These are phyloP conservation scores for Penicillium corylophilum DNA, from an alignment of 2,329 filamentous ascomycete species.

Conservation along the genomic window DNA sequence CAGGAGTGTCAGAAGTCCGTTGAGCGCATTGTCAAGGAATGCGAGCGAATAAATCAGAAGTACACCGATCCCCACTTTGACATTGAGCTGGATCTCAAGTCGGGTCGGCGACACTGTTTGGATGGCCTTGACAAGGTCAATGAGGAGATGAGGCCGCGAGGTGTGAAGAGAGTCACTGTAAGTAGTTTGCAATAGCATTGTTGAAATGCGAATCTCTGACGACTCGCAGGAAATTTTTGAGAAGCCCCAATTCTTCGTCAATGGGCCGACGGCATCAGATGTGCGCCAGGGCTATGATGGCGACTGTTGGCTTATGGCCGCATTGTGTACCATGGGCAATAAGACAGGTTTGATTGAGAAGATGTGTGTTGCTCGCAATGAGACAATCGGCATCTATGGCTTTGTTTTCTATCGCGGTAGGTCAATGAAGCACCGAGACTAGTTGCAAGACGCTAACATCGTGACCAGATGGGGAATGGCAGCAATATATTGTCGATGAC, in stretches of 20 bases:
- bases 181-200: background rate
- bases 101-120: slow-evolving; percentile 52
- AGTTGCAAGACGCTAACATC: background rate
- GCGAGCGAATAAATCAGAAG: slow-evolving; percentile 75
- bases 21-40: slow-evolving; percentile 60
- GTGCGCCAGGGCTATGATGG: slow-evolving; percentile 75
- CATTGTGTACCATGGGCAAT: slow-evolving; percentile 73
- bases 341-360: slow-evolving; percentile 69
- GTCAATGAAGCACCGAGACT: slow-evolving; percentile 1
- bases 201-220: background rate
- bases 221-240: slow-evolving; percentile 70
- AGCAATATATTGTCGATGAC: slow-evolving; percentile 87
- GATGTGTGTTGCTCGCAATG: slow-evolving; percentile 70
- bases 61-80: slow-evolving; percentile 87
- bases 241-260: slow-evolving; percentile 71
- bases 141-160: slow-evolving; percentile 59
- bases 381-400: slow-evolving; percentile 75
- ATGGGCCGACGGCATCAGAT: slow-evolving; percentile 73
- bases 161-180: slow-evolving; percentile 68
- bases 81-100: slow-evolving; percentile 73
- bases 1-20: slow-evolving; percentile 65
- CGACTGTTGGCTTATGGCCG: slow-evolving; percentile 85
- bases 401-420: slow-evolving; percentile 75
- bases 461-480: slow-evolving; percentile 75
- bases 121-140: slow-evolving; percentile 45